A percentile compares a stretch with the other conserved stretches of the same genome.
Conservation (phyloP, 2,329 filamentous ascomycete species). For the Colletotrichum spaethianum region DNA sequence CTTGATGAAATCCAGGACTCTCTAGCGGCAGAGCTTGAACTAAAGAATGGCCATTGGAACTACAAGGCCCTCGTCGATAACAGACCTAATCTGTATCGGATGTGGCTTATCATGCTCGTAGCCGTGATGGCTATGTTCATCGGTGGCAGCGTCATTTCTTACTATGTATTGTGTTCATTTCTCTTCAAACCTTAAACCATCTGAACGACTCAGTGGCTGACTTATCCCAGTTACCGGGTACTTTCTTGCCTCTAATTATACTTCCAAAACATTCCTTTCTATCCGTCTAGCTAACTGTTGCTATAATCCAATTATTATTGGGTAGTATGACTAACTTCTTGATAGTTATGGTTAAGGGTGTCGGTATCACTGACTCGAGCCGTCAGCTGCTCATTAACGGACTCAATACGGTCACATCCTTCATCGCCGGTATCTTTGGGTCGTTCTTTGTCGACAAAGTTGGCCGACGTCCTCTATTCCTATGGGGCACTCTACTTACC, state of each 20-base stretch:
- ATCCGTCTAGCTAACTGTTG: too few relatives aligned
- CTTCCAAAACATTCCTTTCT: not conserved
- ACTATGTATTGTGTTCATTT: slow-evolving; percentile 56
- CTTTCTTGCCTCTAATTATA: too few relatives aligned
- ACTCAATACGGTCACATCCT: slow-evolving; percentile 57
- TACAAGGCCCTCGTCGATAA: slow-evolving; percentile 63
- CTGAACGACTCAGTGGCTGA: not conserved
- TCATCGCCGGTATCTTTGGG: slow-evolving; percentile 56
- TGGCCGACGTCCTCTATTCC: slow-evolving; percentile 63
- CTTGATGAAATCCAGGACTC: slow-evolving; percentile 63
- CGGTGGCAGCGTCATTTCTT: slow-evolving; percentile 63
- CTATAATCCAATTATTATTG: too few relatives aligned
- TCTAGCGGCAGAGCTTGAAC: slow-evolving; percentile 57
- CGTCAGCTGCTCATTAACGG: slow-evolving; percentile 54
- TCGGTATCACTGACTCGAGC: slow-evolving; percentile 57
- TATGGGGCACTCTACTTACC: slow-evolving; percentile 55
- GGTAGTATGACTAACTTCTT: not conserved
- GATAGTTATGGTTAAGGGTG: slow-evolving; percentile 56
- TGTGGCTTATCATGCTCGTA: slow-evolving; percentile 62
- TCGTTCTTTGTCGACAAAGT: slow-evolving; percentile 61
- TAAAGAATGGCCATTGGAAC: slow-evolving; percentile 53
- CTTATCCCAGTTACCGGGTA: not conserved
- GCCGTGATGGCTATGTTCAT: slow-evolving; percentile 65
- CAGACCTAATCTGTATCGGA: slow-evolving; percentile 62
- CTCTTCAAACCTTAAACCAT: slow-evolving; percentile 18